A percentile compares a stretch with the other conserved stretches of the same genome.
Conservation (phyloP, 331 rosid genomes). For the Arachis monticola region DNA sequence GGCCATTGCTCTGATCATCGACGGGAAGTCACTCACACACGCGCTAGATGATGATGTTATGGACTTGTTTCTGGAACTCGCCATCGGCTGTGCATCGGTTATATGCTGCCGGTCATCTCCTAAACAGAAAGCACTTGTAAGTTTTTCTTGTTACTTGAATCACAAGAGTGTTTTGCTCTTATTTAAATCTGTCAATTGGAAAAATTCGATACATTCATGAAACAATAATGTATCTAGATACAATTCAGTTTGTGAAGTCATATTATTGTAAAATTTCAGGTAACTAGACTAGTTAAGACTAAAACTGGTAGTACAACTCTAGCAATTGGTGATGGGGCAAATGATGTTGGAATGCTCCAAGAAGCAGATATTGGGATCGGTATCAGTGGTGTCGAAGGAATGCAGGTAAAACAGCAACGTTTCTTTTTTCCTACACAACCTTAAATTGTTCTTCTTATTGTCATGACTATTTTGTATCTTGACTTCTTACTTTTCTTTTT, state of each 20-base stretch:
- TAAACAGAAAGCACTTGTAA: slow-evolving; percentile 89
- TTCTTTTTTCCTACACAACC: not conserved
- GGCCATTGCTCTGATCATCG: slow-evolving; percentile 90
- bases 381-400: slow-evolving; percentile 93
- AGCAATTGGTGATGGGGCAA: slow-evolving; percentile 98
- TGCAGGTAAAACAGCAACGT: slow-evolving; percentile 69
- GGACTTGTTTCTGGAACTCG: slow-evolving; percentile 73
- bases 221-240: no score
- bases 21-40: slow-evolving; percentile 81
- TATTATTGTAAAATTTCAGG: slow-evolving; percentile 52
- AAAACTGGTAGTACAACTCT: slow-evolving; percentile 77
- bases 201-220: no score
- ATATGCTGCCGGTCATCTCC: slow-evolving; percentile 96
- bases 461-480: not conserved
- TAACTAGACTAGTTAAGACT: slow-evolving; percentile 76
- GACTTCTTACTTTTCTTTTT: slow-evolving; percentile 23
- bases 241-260: slow-evolving; percentile 9
- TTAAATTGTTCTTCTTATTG: not conserved
- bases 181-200: no score
- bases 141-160: slow-evolving; percentile 20
- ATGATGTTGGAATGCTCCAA: slow-evolving; percentile 97
- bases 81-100: slow-evolving; percentile 88
- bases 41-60: slow-evolving; percentile 80
- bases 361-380: slow-evolving; percentile 97
- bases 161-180: not conserved